These are phyloP conservation scores for Cucumis cinereus DNA, from an alignment of 306 rosid species.

Conservation along the genomic window DNA sequence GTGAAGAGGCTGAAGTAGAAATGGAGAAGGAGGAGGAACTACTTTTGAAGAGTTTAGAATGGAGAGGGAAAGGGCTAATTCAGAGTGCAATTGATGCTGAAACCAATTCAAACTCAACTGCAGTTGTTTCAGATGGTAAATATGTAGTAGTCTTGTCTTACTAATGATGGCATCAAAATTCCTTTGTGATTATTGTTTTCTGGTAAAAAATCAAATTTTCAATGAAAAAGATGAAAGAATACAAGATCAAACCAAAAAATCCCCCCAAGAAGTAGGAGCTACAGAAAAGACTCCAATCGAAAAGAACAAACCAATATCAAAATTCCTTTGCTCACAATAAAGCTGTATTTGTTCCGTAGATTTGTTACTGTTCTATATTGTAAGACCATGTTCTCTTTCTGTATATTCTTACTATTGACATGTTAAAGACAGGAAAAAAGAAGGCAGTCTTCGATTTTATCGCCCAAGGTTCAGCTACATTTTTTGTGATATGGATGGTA, in stretches of 20 bases:
- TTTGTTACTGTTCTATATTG: conserved; percentile 13
- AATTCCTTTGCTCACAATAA: not conserved
- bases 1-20: conserved; percentile 75
- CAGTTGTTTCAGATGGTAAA: conserved; percentile 36
- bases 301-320: not conserved
- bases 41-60: conserved; percentile 59
- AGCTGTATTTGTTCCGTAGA: not conserved
- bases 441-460: conserved; percentile 68
- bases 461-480: conserved; percentile 77
- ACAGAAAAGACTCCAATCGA: too few relatives aligned
- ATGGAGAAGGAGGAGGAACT: conserved; percentile 84
- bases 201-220: too few relatives aligned
- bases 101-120: conserved; percentile 23
- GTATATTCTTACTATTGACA: conserved; percentile 35
- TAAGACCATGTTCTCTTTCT: conserved; percentile 11
- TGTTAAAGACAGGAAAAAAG: conserved; percentile 90
- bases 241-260: too few relatives aligned
- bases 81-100: conserved; percentile 54
- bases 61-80: conserved; percentile 86
- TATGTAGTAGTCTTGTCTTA: not conserved
- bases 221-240: too few relatives aligned
- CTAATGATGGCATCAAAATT: not conserved
- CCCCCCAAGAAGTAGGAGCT: too few relatives aligned
- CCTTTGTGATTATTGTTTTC: not conserved
- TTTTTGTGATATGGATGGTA: conserved; percentile 98